Base-by-base conservation (phyloP, 176 grass and related monocot genomes). In the Bothriochloa decipiens region DNA sequence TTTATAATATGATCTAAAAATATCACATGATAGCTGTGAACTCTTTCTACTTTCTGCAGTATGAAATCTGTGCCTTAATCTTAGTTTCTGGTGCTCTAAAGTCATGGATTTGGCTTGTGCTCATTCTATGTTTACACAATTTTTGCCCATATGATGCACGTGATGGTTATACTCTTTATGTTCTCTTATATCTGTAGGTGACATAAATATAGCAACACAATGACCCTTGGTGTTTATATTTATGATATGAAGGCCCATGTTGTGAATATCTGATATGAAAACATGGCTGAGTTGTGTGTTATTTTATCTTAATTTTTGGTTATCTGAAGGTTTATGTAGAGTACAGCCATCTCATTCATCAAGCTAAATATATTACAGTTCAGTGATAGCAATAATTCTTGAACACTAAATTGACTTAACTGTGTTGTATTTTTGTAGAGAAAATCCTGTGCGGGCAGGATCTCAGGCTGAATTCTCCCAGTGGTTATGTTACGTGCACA, bases 401-500 rank as follows among this genome's bases (percentile, higher is more conserved):
- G 27, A 84, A 63, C 33, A 52, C 26, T 45, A 71, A 78, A 83
- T 69, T 84, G 41, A 85, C 28, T 49, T 74, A 13, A 23, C 40
- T 46, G 17, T 70, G 20, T 63, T 58, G 3, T 75, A 58, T 78
- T 83, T 62, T 86, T 79, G 13, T 85, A 98, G 96, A 86, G 85
- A 81, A 81, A 95, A 93, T 81, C 93, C 96, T 57, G 91, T 98
- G n/a, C 93, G 92, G 80, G 91, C 89, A 83, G 91, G 93, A 70
- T 98, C 93, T 62, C 96, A 92, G 81, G 89, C 82, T 39, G 91
- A 98, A 70, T 96, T 98, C 79, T 95, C 96, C 66, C 86, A 92
- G 74, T 98, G 93, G 93, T 65, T 98, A 66, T 98, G 96, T 84
- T 91, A 98, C 77, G 81, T 92, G 32, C 96, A 98, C 77, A 98